Base-by-base conservation (phyloP, 192 early-diverging fungal genomes). In the Piromyces sp. region DNA sequence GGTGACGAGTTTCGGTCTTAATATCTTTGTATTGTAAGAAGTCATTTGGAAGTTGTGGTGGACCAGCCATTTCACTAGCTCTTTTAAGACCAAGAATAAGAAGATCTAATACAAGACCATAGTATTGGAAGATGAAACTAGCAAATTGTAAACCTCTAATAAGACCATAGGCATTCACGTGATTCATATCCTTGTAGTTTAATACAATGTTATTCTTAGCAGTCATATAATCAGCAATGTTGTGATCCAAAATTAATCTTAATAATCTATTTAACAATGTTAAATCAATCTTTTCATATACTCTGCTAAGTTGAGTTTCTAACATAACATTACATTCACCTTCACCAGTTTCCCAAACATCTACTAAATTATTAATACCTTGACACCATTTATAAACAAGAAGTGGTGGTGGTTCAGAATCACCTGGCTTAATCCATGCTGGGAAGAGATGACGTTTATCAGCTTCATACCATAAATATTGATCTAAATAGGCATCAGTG, bases 181-280 rank as follows among this genome's bases (percentile, higher is more conserved):
- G 98, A 87, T 95, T 95, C 98, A 99, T 99, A 83, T 99, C 98
- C 89, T 98, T 99, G 90, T 97, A 99, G 82, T 92, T 96, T 79
- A 99, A 86, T 19, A 94, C 95, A 38, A 99, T 93, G 89, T 99
- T 99, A 89, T 99, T 99, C 89, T 99, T 99, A 83, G 96, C 95
- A 0, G 98, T 97, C 92, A 98, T 96, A 85, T 99, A 99, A 84
- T 99, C 98, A n/a, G 98, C 98, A 90, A 99, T 91, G 85, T 98
- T 97, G 90, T 98, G 98, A 87, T 99, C 98, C 51, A 99, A 87
- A 87, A 99, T 95, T 51, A 99, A 89, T 68, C 98, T 92, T 84
- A 99, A 87, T 33, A 99, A 88, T 79, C 96, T 92, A 81, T 96
- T 96, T 38, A 99, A 91, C 79, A 99, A 88, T 33, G 96, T 98